phyloP scores from a whole-genome alignment of 148 eudicot genomes.

The Bassia scoparia region DNA sequence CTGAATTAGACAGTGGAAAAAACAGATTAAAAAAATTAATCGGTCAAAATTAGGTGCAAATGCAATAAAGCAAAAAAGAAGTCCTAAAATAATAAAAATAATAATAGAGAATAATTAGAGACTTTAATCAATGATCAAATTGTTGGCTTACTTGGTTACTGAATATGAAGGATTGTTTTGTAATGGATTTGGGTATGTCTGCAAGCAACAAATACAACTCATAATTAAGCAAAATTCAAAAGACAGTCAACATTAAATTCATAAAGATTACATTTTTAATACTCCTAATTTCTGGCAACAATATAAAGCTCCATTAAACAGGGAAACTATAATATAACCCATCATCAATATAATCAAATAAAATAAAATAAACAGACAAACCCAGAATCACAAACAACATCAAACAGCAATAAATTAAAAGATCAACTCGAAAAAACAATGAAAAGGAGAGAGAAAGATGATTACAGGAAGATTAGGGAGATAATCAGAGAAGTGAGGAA shows the following conservation, averaged over 20 bases:
- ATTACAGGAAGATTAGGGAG: conserved; percentile 57
- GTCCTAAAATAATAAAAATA: no score
- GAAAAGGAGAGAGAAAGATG: conserved; percentile 3
- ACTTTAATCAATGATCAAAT: conserved; percentile 11
- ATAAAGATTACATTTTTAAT: neutral
- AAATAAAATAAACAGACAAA: conserved; percentile 2
- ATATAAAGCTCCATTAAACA: no score
- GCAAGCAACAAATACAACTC: conserved; percentile 24
- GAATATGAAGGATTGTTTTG: conserved; percentile 74
- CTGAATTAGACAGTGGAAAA: conserved; percentile 31
- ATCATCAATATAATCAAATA: neutral
- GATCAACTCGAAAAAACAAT: no score
- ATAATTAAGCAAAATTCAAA: conserved; percentile 7
- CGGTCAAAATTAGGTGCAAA: neutral
- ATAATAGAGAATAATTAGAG: conserved; percentile 6
- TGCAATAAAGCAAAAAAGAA: neutral
- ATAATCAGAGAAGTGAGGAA: conserved; percentile 80
- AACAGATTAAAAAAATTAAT: conserved; percentile 4
- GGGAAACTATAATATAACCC: no score
- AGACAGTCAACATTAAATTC: neutral
- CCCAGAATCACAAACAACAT: conserved; percentile 4
- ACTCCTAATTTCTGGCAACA: neutral
- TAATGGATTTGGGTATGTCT: conserved; percentile 74
- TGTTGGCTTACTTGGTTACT: conserved; percentile 47
- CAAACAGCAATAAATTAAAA: no score